Conservation (phyloP, 257 asterid genomes). For the Euphrasia confusa region DNA sequence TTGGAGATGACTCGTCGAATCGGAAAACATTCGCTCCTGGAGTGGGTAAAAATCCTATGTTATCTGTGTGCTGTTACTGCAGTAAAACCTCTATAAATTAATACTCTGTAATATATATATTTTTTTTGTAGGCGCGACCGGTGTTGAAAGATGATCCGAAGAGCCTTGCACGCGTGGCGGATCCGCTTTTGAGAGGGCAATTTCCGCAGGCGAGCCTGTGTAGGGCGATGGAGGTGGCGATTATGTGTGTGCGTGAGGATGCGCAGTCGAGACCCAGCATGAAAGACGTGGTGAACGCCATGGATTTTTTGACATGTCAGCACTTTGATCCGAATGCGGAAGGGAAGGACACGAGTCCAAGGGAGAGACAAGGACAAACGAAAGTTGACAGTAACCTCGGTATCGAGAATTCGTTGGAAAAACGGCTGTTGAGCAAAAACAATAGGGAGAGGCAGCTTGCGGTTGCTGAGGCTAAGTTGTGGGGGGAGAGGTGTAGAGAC, state of each 20-base stretch:
- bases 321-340: background rate
- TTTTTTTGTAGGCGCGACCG: slow-evolving; percentile 34
- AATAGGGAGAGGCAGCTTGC: slow-evolving; percentile 35
- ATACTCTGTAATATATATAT: too few relatives aligned
- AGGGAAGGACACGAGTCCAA: background rate
- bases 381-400: background rate
- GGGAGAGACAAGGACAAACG: slow-evolving; percentile 2
- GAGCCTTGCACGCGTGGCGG: slow-evolving; percentile 29
- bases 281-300: slow-evolving; percentile 30
- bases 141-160: slow-evolving; percentile 32
- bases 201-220: slow-evolving; percentile 23
- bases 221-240: slow-evolving; percentile 34
- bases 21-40: slow-evolving; percentile 29
- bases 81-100: too few relatives aligned
- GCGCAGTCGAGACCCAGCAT: slow-evolving; percentile 32
- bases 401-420: slow-evolving; percentile 3
- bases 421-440: slow-evolving; percentile 14
- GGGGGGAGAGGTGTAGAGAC: slow-evolving; percentile 46
- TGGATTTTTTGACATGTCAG: slow-evolving; percentile 24
- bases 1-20: slow-evolving; percentile 7
- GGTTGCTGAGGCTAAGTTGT: slow-evolving; percentile 53
- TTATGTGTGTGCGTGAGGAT: slow-evolving; percentile 33
- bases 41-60: slow-evolving; percentile 38
- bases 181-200: slow-evolving; percentile 31
- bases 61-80: background rate